Evolutionary conservation across 306 rosid genomes (phyloP), one percentile per base, ranked within the genome.

Genomic region (Coriaria nepalensis): DNA sequence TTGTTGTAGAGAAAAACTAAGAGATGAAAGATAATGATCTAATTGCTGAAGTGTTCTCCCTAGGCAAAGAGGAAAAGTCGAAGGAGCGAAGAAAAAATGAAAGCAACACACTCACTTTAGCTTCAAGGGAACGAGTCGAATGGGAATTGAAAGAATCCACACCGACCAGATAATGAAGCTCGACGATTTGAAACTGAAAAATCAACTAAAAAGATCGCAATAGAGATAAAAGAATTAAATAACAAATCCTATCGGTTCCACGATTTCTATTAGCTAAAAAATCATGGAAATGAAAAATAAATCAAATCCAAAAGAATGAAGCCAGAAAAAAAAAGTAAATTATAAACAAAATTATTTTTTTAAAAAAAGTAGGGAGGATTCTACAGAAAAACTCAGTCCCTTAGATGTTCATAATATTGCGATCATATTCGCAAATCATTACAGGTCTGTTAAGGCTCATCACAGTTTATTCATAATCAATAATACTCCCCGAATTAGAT

Each of bases 51-150:
- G 37, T 50, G 50, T 63, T 49, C 66, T 65, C 59, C 77, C 60
- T 43, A 9, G 54, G 40, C 67, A 64, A 42, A 9, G 8, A 8
- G 2, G 38, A 56, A 29, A 4, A 14, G 9, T 43, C 37, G 43
- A 15, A 58, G 77, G 67, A 70, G 52, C 7, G 8, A 61, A 7
- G 0, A 0, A 5, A 37, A n/a, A 12, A n/a, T 13, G 9, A 53
- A 68, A 60, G 66, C 88, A 75, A 70, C 93, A 83, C 81, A 9
- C 46, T 50, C 40, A 1, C 4, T 81, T 2, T 88, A n/a, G 95
- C 96, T 88, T 88, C 96, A 68, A 80, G 94, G 94, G 96, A 88
- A 88, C 94, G 93, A 87, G 93, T 83, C 79, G 47, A 66, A 43
- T 64, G 81, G 94, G 88, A 74, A 83, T 36, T 6, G 69, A 75